Evolutionary conservation across 495 filamentous ascomycete genomes (phyloP).

Genomic region (Trichoderma reesei): DNA sequence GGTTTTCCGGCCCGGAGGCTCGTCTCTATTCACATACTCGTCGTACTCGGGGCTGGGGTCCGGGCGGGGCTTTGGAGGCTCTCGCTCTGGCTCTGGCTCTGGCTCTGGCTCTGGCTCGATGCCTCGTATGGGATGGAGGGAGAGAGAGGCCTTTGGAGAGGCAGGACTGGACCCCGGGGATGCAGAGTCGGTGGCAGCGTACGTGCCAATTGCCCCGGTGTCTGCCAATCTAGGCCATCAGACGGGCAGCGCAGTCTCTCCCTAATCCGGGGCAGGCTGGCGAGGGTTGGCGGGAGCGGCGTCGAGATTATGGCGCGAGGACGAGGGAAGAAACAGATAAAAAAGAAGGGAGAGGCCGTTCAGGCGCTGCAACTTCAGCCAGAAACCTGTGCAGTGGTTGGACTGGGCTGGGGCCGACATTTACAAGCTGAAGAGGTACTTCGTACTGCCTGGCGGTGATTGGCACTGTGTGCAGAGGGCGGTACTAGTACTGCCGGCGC

Average conservation of each 20-base stretch:
- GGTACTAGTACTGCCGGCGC: neutral
- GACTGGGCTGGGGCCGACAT: no score
- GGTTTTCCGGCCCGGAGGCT: neutral
- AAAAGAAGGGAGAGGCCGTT: slow-evolving; percentile 2
- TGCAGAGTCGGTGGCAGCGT: slow-evolving; percentile 7
- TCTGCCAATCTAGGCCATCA: slow-evolving; percentile 9
- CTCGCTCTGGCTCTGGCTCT: no score
- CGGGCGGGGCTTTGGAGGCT: neutral
- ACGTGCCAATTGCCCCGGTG: slow-evolving; percentile 8
- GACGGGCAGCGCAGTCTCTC: slow-evolving; percentile 2
- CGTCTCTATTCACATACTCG: no score
- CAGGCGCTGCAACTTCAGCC: neutral
- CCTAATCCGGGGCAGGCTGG: neutral
- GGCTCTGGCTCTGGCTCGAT: neutral
- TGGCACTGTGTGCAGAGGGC: neutral
- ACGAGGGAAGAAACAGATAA: slow-evolving; percentile 2
- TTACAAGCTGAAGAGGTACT: no score
- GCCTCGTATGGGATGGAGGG: neutral
- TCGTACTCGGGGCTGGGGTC: neutral
- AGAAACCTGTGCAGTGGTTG: neutral
- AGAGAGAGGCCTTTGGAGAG: neutral
- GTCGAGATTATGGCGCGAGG: slow-evolving; percentile 4
- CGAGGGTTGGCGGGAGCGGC: neutral
- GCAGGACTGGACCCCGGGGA: slow-evolving; percentile 5
- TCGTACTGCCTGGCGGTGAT: no score